A percentile compares a stretch with the other conserved stretches of the same genome.
Evolutionary conservation across 1,284 basidiomycete species (phyloP).

Genomic region (Trichosporon sp.): DNA sequence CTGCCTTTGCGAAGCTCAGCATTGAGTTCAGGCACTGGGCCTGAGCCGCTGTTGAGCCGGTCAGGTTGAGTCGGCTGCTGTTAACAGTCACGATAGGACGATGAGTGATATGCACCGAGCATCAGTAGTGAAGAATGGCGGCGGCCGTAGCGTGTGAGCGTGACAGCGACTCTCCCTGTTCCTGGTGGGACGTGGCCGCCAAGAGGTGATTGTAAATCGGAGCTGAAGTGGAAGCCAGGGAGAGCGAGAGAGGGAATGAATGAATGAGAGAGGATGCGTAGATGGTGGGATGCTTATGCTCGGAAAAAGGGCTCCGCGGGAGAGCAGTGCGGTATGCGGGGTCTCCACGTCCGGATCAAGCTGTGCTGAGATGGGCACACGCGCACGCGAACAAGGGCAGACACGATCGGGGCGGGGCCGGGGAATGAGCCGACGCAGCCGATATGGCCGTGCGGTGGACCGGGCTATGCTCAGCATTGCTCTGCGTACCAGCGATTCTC

Average conservation of each 20-base stretch:
- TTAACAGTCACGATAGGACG: background rate
- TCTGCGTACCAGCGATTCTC: too few species aligned
- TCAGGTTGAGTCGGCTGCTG: background rate
- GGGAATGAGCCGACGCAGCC: background rate
- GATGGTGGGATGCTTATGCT: too few species aligned
- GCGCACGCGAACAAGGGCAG: too few species aligned
- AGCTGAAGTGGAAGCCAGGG: background rate
- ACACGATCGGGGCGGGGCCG: background rate
- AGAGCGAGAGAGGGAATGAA: too few species aligned
- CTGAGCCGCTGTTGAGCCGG: background rate
- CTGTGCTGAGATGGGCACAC: too few species aligned
- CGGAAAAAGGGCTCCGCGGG: background rate
- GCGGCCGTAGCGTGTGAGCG: background rate
- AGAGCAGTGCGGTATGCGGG: background rate
- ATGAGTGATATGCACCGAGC: background rate
- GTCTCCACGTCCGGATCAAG: too few species aligned
- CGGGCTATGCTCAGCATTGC: background rate
- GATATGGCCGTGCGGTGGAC: background rate
- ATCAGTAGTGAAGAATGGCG: background rate
- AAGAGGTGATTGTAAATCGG: background rate
- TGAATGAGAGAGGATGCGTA: too few species aligned
- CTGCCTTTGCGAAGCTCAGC: background rate
- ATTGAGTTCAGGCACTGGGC: constrained; percentile 1
- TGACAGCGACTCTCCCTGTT: too few species aligned
- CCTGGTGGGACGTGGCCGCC: background rate